phyloP scores from a whole-genome alignment of 1,284 basidiomycete species.

The Ustilago sp. region DNA sequence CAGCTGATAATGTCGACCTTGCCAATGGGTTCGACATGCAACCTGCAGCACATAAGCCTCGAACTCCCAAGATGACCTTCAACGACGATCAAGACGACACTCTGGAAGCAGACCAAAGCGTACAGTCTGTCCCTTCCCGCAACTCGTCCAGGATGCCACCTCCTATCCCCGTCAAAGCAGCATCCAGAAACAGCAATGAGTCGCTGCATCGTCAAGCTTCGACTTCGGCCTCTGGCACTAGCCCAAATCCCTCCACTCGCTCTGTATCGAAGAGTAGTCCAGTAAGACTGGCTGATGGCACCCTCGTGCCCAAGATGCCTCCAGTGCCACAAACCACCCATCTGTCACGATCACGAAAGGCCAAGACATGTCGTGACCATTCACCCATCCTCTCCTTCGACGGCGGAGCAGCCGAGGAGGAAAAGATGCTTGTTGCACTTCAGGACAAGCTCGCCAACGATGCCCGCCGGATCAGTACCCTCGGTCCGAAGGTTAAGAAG shows the following conservation, averaged over 20 bases:
- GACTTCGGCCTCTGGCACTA: slow-evolving; percentile 2
- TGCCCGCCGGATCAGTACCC: slow-evolving; percentile 42
- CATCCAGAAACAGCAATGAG: slow-evolving; percentile 37
- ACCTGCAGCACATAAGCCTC: not conserved
- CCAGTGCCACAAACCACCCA: slow-evolving; percentile 42
- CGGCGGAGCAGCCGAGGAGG: slow-evolving; percentile 57
- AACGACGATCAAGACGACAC: not conserved
- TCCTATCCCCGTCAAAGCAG: slow-evolving; percentile 33
- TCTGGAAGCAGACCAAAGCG: not conserved
- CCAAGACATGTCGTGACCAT: slow-evolving; percentile 41
- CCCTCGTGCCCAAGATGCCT: slow-evolving; percentile 55
- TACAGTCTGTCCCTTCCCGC: slow-evolving; percentile 22
- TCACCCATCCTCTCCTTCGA: slow-evolving; percentile 57
- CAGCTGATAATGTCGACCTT: slow-evolving; percentile 4
- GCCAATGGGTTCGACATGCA: slow-evolving; percentile 30
- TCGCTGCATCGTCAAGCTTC: slow-evolving; percentile 19
- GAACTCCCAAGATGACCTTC: not conserved
- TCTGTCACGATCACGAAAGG: slow-evolving; percentile 20
- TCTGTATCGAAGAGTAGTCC: slow-evolving; percentile 7
- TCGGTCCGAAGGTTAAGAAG: slow-evolving; percentile 63
- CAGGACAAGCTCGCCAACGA: slow-evolving; percentile 38
- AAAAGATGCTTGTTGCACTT: slow-evolving; percentile 37
- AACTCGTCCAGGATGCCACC: slow-evolving; percentile 27
- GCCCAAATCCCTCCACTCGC: not conserved
- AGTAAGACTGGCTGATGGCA: slow-evolving; percentile 45